Conservation (phyloP, 345 rosid species). For the Erucastrum elatum region DNA sequence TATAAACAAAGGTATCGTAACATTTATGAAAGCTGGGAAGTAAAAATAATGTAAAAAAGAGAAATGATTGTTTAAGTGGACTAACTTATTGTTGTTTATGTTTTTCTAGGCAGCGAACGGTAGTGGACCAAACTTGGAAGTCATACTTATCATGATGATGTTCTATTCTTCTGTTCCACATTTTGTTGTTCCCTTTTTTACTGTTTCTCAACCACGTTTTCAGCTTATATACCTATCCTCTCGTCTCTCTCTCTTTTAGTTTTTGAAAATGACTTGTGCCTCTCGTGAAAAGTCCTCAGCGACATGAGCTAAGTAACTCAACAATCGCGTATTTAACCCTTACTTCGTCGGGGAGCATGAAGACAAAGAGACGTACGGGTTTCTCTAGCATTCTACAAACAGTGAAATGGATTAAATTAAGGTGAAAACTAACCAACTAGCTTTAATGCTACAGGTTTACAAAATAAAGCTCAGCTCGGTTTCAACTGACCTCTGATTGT, state of each 20-base stretch:
- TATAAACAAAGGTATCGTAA: background rate
- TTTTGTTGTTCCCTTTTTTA: constrained; percentile 1
- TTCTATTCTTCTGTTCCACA: constrained; percentile 14
- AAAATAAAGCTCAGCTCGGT: background rate
- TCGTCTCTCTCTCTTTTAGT: background rate
- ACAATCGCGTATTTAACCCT: background rate
- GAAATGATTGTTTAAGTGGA: constrained; percentile 17
- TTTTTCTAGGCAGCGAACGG: background rate
- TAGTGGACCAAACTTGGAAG: constrained; percentile 32
- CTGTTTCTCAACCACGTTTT: constrained; percentile 26
- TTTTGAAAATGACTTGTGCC: background rate
- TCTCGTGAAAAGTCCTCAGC: background rate
- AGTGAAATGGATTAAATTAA: background rate
- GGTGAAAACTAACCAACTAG: background rate
- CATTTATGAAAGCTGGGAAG: background rate
- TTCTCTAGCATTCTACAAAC: background rate
- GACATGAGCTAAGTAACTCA: background rate
- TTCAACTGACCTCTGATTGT: background rate
- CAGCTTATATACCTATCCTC: background rate
- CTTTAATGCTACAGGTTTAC: background rate
- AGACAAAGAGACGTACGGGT: background rate
- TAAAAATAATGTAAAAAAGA: background rate
- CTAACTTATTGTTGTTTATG: background rate
- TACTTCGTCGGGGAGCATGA: background rate
- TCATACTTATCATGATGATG: constrained; percentile 28